Conservation (phyloP, 1,139 yeast species). For the Barnettozyma hawaiiensis region DNA sequence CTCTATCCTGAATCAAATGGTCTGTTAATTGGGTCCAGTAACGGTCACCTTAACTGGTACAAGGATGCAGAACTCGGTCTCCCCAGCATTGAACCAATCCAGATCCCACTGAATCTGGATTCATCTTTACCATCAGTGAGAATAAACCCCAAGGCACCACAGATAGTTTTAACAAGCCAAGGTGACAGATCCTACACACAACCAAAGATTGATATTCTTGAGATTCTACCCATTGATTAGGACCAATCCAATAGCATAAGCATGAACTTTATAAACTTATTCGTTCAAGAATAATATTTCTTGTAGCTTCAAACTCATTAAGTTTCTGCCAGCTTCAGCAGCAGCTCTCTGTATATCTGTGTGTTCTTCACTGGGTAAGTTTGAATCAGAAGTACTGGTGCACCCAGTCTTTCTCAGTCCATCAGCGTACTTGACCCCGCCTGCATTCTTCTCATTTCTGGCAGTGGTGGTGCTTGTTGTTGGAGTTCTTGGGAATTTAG, state of each 20-base stretch:
- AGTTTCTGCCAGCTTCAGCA: slow-evolving; percentile 24
- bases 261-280: slow-evolving; percentile 4
- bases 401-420: slow-evolving; percentile 1
- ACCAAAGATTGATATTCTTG: slow-evolving; percentile 10
- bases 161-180: slow-evolving; percentile 16
- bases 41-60: slow-evolving; percentile 25
- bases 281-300: slow-evolving; percentile 26
- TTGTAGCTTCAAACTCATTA: slow-evolving; percentile 29
- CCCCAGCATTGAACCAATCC: slow-evolving; percentile 9
- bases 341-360: slow-evolving; percentile 11
- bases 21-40: slow-evolving; percentile 25
- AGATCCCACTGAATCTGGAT: background rate
- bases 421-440: background rate
- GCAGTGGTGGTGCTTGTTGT: background rate
- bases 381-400: background rate
- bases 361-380: background rate
- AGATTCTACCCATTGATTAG: background rate
- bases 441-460: background rate
- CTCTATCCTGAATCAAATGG: slow-evolving; percentile 22
- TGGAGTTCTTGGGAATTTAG: background rate
- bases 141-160: slow-evolving; percentile 22
- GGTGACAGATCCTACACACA: slow-evolving; percentile 23
- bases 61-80: slow-evolving; percentile 28
- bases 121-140: slow-evolving; percentile 17
- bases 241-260: background rate